Evolutionary conservation across 1,284 basidiomycete genomes (phyloP), one percentile per base, ranked within the genome.

Genomic region (Phaffia rhodozyma): DNA sequence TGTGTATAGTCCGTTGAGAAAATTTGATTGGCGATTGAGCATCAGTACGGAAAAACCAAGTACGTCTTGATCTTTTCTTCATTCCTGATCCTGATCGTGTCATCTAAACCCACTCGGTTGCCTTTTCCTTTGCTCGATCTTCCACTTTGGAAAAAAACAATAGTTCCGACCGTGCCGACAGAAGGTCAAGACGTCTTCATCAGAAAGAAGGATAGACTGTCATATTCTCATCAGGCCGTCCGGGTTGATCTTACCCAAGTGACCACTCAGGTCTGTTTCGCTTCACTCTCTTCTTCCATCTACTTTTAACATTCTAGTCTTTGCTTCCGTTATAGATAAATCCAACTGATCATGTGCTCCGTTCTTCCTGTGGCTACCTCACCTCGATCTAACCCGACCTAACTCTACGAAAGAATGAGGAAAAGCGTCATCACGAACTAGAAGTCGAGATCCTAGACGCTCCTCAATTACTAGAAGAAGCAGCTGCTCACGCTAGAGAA

Each of bases 211-310:
- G 91, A 98, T 75, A 81, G 96, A 48, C 80, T 97, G 71, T 89
- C 88, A 69, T 98, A 98, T 74, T 78, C 84, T 1, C 93, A 97
- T 75, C 91, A 97, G 76, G 85, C 93, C 67, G 91, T 91, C 73
- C 82, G 82, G 69, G 86, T 98, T 67, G 94, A 98, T 76, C 80
- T 98, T 55, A 98, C 94, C 0, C 90, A 93, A 74, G 94, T 98
- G 58, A 84, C 83, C 29, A 69, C 68, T n/a, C 68, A 66, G 47
- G 72, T 73, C 66, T 66, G 72, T 69, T 59, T 5, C 29, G 9
- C 38, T 11, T 32, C 38, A 18, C 27, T 49, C 43, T 47, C n/a
- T 27, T 54, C 53, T 38, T 56, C 51, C 30, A 34, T 29, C 49
- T 23, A 29, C n/a, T 34, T 50, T 55, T 30, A 43, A 30, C 48